phyloP scores from a whole-genome alignment of 2,329 filamentous ascomycete species.

The Alternaria incomplexa region DNA sequence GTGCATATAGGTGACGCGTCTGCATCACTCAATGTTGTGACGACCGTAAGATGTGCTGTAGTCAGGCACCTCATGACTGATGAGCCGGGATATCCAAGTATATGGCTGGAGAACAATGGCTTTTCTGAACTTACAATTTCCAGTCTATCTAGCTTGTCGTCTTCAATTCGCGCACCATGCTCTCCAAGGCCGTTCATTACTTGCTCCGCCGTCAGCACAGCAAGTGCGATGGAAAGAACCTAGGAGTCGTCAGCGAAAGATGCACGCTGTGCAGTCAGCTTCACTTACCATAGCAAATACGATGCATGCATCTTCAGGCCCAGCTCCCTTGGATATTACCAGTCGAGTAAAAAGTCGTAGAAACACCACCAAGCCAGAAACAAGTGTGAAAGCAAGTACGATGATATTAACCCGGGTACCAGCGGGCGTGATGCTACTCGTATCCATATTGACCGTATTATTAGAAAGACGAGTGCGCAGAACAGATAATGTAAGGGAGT shows the following conservation, averaged over 20 bases:
- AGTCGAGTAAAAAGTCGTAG: slow-evolving; percentile 40
- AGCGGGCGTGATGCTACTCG: slow-evolving; percentile 30
- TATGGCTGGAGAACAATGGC: neutral
- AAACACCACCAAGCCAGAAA: slow-evolving; percentile 38
- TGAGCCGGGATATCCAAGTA: neutral
- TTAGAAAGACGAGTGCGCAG: neutral
- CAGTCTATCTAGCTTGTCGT: slow-evolving; percentile 10
- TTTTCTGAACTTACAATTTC: slow-evolving; percentile 19
- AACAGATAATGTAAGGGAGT: slow-evolving; percentile 11
- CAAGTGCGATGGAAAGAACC: slow-evolving; percentile 35
- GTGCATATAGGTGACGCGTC: neutral
- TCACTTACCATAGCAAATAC: slow-evolving; percentile 40
- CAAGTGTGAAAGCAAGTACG: slow-evolving; percentile 39
- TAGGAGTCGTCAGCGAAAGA: slow-evolving; percentile 16
- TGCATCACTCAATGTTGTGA: neutral
- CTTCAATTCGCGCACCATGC: slow-evolving; percentile 22
- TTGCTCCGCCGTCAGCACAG: slow-evolving; percentile 35
- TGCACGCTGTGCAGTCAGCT: neutral
- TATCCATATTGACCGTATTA: slow-evolving; percentile 4
- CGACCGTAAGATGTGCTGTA: neutral
- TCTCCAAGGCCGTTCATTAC: slow-evolving; percentile 40
- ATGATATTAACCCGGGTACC: slow-evolving; percentile 40
- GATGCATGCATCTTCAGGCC: slow-evolving; percentile 40
- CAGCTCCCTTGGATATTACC: slow-evolving; percentile 30
- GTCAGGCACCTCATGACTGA: neutral